Percentiles rank a stretch among this genome's conserved stretches.
Conservation (phyloP, 1,284 basidiomycete species). For the Ceratobasidium theobromae region DNA sequence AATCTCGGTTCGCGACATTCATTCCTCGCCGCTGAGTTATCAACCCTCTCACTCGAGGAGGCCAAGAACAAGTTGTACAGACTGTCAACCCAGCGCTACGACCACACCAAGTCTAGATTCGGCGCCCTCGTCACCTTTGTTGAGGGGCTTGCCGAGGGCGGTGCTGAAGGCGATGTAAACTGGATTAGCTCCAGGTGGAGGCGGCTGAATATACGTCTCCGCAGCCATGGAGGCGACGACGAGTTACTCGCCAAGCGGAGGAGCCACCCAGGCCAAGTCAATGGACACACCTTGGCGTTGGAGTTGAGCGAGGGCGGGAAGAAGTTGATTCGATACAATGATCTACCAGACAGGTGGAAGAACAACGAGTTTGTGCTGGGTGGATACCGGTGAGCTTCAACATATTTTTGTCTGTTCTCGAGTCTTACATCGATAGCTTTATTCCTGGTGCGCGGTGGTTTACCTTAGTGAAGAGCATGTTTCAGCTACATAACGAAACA, state of each 20-base stretch:
- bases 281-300: slow-evolving; percentile 57
- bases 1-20: slow-evolving; percentile 49
- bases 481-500: slow-evolving; percentile 85
- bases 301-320: slow-evolving; percentile 65
- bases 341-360: slow-evolving; percentile 78
- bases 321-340: slow-evolving; percentile 70
- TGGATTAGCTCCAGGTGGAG: slow-evolving; percentile 34
- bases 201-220: no score
- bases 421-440: slow-evolving; percentile 67
- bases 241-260: no score
- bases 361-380: slow-evolving; percentile 82
- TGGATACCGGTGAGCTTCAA: slow-evolving; percentile 75
- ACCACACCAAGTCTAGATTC: slow-evolving; percentile 35
- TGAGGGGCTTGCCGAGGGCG: slow-evolving; percentile 22
- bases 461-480: slow-evolving; percentile 70
- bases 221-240: no score
- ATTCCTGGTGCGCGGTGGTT: slow-evolving; percentile 82
- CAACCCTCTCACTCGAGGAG: slow-evolving; percentile 47
- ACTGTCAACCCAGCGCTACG: slow-evolving; percentile 50
- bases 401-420: background rate
- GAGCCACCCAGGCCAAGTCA: slow-evolving; percentile 48
- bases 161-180: slow-evolving; percentile 30
- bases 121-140: slow-evolving; percentile 44
- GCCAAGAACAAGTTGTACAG: slow-evolving; percentile 41
- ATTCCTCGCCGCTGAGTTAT: slow-evolving; percentile 32